A percentile compares a stretch with the other conserved stretches of the same genome.
Evolutionary conservation across 768 basidiomycete genomes (phyloP).

Genomic region (Brasilioporus rufonigricans): DNA sequence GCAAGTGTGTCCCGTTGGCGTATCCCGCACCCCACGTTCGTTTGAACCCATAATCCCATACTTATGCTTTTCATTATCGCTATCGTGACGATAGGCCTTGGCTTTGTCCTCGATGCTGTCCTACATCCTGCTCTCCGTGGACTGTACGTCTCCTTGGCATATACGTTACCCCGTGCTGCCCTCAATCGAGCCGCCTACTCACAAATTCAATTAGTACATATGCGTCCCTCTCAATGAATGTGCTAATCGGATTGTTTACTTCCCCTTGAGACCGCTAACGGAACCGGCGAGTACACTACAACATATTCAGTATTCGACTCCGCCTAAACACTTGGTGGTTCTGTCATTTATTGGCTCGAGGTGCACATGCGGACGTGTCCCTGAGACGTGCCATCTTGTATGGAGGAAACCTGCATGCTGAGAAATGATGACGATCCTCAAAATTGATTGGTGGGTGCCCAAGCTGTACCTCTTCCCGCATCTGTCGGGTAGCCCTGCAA

Average conservation of each 20-base stretch:
- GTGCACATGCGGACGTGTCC: background rate
- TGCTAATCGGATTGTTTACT: background rate
- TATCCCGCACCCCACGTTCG: constrained; percentile 25
- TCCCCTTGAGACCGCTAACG: constrained; percentile 9
- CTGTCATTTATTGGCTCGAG: background rate
- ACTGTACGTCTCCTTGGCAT: constrained; percentile 23
- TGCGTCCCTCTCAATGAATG: constrained; percentile 3
- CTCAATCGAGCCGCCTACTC: constrained; percentile 4
- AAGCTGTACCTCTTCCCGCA: background rate
- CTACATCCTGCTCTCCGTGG: constrained; percentile 15
- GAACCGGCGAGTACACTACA: background rate
- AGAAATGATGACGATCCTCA: constrained; percentile 5
- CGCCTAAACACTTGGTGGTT: background rate
- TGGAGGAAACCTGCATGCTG: constrained; percentile 2
- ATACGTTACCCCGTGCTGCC: constrained; percentile 22
- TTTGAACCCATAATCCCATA: constrained; percentile 33
- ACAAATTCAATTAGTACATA: constrained; percentile 8
- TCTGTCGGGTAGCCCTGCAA: no score
- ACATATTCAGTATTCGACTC: background rate
- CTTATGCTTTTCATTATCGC: constrained; percentile 31
- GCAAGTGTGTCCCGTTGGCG: constrained; percentile 22
- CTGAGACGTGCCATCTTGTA: background rate
- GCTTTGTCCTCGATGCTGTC: constrained; percentile 27
- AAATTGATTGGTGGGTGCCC: background rate
- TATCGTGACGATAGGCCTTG: constrained; percentile 22